A percentile compares a stretch with the other conserved stretches of the same genome.
phyloP scores from a whole-genome alignment of 345 rosid genomes.

The Gossypioides kirkii region DNA sequence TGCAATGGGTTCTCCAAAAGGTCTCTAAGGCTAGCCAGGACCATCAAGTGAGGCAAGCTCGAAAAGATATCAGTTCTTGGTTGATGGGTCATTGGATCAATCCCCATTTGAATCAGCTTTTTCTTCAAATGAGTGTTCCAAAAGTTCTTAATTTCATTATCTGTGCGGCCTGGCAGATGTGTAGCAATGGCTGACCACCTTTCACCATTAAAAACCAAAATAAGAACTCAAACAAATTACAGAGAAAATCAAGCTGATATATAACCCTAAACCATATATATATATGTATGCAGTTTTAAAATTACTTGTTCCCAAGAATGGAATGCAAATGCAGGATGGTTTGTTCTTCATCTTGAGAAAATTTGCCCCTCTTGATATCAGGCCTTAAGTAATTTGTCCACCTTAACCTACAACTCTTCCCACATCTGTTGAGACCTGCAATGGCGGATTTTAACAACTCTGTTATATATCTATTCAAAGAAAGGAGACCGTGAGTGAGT shows the following conservation, averaged over 20 bases:
- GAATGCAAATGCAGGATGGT: conserved; percentile 63
- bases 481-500: not conserved
- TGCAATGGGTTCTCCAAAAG: conserved; percentile 40
- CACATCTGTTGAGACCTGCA: conserved; percentile 63
- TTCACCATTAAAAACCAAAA: not conserved
- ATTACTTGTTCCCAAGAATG: conserved; percentile 58
- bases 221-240: not conserved
- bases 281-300: not conserved
- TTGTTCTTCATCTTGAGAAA: conserved; percentile 62
- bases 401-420: conserved; percentile 66
- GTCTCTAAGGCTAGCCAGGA: conserved; percentile 45
- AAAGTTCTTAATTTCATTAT: conserved; percentile 52
- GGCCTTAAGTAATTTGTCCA: conserved; percentile 72
- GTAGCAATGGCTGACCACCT: conserved; percentile 61
- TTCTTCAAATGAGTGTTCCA: conserved; percentile 62
- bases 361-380: conserved; percentile 65
- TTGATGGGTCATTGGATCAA: conserved; percentile 65
- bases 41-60: conserved; percentile 47
- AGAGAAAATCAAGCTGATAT: not conserved
- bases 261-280: too few species aligned
- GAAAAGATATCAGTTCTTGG: conserved; percentile 64
- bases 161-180: conserved; percentile 49
- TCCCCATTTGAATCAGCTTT: conserved; percentile 63
- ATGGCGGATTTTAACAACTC: not conserved
- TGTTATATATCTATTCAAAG: not conserved